These are phyloP conservation scores for Termitomyces sp. DNA, from an alignment of 768 basidiomycete species.

Conservation along the genomic window DNA sequence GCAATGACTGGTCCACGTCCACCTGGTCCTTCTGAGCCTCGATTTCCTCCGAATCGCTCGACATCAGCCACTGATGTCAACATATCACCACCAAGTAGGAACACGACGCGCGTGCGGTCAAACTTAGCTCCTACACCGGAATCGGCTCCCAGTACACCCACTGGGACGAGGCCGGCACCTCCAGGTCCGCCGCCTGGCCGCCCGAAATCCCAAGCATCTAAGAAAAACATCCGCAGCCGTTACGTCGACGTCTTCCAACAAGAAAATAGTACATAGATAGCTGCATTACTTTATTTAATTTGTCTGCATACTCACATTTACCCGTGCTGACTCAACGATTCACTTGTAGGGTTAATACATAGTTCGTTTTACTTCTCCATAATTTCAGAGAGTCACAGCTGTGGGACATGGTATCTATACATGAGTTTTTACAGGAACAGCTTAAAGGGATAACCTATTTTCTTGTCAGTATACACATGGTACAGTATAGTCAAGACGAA, in stretches of 20 bases:
- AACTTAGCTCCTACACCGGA: conserved; percentile 55
- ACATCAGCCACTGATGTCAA: conserved; percentile 64
- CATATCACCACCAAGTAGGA: conserved; percentile 48
- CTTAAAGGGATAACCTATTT: conserved; percentile 76
- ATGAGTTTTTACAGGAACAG: conserved; percentile 43
- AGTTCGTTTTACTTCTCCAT: not conserved
- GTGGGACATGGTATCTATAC: not conserved
- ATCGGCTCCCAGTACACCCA: conserved; percentile 46
- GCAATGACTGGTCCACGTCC: conserved; percentile 41
- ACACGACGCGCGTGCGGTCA: conserved; percentile 59
- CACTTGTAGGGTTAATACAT: not conserved
- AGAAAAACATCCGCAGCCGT: conserved; percentile 74
- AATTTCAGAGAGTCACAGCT: not conserved
- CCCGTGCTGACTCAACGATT: not conserved
- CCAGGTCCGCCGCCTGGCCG: conserved; percentile 46
- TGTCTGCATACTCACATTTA: conserved; percentile 15
- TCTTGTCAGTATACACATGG: not conserved
- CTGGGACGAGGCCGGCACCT: conserved; percentile 39
- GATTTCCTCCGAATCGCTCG: conserved; percentile 48
- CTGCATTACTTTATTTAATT: conserved; percentile 5
- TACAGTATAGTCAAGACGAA: conserved; percentile 27
- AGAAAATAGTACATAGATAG: conserved; percentile 28
- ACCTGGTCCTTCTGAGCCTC: conserved; percentile 20
- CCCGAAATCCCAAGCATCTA: conserved; percentile 60
- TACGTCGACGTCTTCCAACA: conserved; percentile 92